Conservation (phyloP, 1,284 basidiomycete species). For the Termitomyces sp. region DNA sequence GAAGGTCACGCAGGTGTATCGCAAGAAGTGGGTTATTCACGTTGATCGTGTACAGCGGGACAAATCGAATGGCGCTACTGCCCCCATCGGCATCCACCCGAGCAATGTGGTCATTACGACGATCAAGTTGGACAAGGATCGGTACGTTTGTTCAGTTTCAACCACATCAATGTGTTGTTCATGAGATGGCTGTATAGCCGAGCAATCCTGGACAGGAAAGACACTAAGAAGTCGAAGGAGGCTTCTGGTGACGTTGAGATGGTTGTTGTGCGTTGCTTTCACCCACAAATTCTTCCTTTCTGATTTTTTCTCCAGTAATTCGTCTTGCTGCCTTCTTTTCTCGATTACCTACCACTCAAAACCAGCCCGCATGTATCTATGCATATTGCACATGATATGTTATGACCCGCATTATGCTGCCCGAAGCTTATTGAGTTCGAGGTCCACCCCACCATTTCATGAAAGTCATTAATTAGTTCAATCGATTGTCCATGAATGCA, state of each 20-base stretch:
- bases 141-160: constrained; percentile 41
- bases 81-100: constrained; percentile 93
- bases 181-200: constrained; percentile 38
- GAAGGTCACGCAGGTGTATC: constrained; percentile 95
- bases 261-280: constrained; percentile 57
- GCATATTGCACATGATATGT: constrained; percentile 37
- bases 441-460: no score
- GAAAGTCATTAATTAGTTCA: not conserved
- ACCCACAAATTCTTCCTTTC: not conserved
- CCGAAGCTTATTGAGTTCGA: not conserved
- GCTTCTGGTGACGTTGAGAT: constrained; percentile 64
- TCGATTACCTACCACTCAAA: constrained; percentile 12
- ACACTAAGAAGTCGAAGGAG: constrained; percentile 55
- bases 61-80: constrained; percentile 95
- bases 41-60: constrained; percentile 97
- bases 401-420: constrained; percentile 26
- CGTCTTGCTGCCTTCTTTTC: not conserved
- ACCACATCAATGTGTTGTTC: not conserved
- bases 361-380: constrained; percentile 24
- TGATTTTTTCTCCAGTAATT: constrained; percentile 10
- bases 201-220: constrained; percentile 79
- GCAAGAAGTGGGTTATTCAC: constrained; percentile 99
- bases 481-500: not conserved
- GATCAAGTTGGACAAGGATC: constrained; percentile 88
- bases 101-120: constrained; percentile 95